phyloP scores from a whole-genome alignment of 106 monocot genomes.

The Acanthochlamys bracteata region DNA sequence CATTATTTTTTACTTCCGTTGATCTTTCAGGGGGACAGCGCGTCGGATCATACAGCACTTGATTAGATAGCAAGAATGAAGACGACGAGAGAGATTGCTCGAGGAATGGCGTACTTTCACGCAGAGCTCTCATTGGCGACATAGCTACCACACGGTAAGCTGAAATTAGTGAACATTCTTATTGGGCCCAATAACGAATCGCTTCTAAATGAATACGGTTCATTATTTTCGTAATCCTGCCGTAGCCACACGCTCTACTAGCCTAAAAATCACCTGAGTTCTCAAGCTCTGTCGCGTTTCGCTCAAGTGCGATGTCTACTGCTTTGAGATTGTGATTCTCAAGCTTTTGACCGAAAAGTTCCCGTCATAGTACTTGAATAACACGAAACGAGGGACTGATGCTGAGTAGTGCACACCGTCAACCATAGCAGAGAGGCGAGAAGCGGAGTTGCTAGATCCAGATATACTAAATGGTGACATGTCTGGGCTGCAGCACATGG shows the following conservation, averaged over 20 bases:
- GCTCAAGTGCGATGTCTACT: slow-evolving; percentile 60
- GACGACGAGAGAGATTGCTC: slow-evolving; percentile 31
- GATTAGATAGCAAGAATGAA: slow-evolving; percentile 38
- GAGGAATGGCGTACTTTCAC: slow-evolving; percentile 45
- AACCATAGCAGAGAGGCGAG: slow-evolving; percentile 24
- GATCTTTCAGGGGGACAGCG: slow-evolving; percentile 25
- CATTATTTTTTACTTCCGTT: background rate
- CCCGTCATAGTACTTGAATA: slow-evolving; percentile 45
- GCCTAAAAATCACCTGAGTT: slow-evolving; percentile 51
- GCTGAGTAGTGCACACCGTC: slow-evolving; percentile 32
- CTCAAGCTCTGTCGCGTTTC: slow-evolving; percentile 25
- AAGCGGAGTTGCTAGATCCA: slow-evolving; percentile 41
- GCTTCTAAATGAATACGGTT: slow-evolving; percentile 45
- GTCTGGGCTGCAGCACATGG: slow-evolving; percentile 16
- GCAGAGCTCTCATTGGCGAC: slow-evolving; percentile 19
- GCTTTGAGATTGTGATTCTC: slow-evolving; percentile 54
- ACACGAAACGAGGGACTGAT: slow-evolving; percentile 58
- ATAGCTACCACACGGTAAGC: slow-evolving; percentile 58
- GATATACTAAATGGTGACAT: slow-evolving; percentile 7
- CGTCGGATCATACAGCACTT: slow-evolving; percentile 27
- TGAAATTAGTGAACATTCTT: slow-evolving; percentile 53
- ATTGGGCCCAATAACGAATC: slow-evolving; percentile 32
- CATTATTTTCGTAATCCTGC: slow-evolving; percentile 29
- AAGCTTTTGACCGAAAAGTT: slow-evolving; percentile 58
- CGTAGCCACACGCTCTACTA: slow-evolving; percentile 21